Evolutionary conservation across 2,329 filamentous ascomycete genomes (phyloP).

Genomic region (Penicillium rolfsii): DNA sequence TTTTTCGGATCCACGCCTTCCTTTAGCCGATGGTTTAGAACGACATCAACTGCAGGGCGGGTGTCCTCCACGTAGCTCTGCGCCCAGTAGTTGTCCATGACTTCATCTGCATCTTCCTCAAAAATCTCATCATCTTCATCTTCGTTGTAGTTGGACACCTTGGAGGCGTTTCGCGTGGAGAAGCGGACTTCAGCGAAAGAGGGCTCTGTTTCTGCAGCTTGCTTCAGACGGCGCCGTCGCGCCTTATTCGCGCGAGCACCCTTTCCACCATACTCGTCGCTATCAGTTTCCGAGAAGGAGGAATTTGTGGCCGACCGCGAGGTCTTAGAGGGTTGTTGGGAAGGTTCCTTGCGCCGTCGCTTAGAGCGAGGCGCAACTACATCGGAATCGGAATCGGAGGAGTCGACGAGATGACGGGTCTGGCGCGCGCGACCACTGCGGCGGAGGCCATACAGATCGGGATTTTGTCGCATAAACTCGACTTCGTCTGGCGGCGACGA

Average conservation of each 20-base stretch:
- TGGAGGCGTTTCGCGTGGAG: constrained; percentile 82
- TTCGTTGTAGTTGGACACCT: constrained; percentile 70
- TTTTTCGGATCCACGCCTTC: constrained; percentile 60
- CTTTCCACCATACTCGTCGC: constrained; percentile 75
- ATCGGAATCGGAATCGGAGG: constrained; percentile 72
- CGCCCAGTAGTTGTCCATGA: constrained; percentile 71
- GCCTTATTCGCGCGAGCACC: constrained; percentile 64
- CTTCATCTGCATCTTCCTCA: constrained; percentile 60
- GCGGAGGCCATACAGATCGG: constrained; percentile 90
- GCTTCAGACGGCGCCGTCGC: constrained; percentile 70
- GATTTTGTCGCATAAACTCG: constrained; percentile 85
- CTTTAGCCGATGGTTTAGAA: constrained; percentile 82
- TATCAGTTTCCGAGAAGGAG: constrained; percentile 69
- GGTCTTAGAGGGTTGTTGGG: constrained; percentile 55
- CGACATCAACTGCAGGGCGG: constrained; percentile 83
- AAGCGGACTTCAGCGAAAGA: constrained; percentile 82
- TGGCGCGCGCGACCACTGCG: constrained; percentile 76
- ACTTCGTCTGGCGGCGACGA: constrained; percentile 70
- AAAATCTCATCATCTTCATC: constrained; percentile 64
- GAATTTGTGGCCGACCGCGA: constrained; percentile 55
- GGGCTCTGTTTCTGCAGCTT: constrained; percentile 65
- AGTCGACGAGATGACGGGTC: constrained; percentile 65
- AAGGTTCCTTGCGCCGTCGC: constrained; percentile 57
- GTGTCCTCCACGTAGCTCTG: constrained; percentile 70
- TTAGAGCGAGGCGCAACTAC: constrained; percentile 56